Base-by-base conservation (phyloP, 345 rosid genomes). In the Garcia nutans region DNA sequence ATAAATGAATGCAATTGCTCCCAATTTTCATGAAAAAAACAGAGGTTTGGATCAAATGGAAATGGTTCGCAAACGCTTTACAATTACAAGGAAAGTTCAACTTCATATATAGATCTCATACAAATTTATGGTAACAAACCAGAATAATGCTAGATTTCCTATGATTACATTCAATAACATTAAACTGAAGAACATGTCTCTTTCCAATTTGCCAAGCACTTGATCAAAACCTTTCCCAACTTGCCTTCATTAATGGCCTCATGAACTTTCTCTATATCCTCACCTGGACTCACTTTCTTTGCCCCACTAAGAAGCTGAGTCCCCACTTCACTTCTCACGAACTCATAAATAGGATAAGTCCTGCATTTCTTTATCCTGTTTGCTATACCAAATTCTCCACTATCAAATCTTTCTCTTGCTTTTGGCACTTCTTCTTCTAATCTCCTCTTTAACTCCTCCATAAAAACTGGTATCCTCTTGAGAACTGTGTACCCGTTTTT, bases 281-380 rank as follows among this genome's bases (percentile, higher is more conserved):
- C 89, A 31, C 87, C 87, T n/a, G 89, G 89, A 65, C 89, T 84
- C 70, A 78, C 79, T 60, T 80, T 82, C 81, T 84, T 86, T 24
- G 76, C 86, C 37, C 87, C 89, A 57, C 77, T 82, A 23, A 86
- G 86, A 57, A 84, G 81, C 77, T 82, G 79, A 8, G 89, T 84
- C 61, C 85, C 84, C 19, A 76, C 77, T 66, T 86, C 84, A 49
- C 6, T 57, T 76, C 89, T 82, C 76, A 86, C 84, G 60, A 86
- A 86, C 79, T 72, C 61, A 76, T 86, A 86, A 5, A 86, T 70
- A 0, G 86, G 86, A 72, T 82, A 84, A 19, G 83, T 86, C 79
- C 81, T 79, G 78, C 89, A 82, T 75, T 86, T 82, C 76, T 81
- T 41, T 49, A 86, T 84, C 79, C 84, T 74, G 73, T 84, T 86